Evolutionary conservation across 345 rosid genomes (phyloP), one percentile per base, ranked within the genome.

Genomic region (Pelargonium nanum): DNA sequence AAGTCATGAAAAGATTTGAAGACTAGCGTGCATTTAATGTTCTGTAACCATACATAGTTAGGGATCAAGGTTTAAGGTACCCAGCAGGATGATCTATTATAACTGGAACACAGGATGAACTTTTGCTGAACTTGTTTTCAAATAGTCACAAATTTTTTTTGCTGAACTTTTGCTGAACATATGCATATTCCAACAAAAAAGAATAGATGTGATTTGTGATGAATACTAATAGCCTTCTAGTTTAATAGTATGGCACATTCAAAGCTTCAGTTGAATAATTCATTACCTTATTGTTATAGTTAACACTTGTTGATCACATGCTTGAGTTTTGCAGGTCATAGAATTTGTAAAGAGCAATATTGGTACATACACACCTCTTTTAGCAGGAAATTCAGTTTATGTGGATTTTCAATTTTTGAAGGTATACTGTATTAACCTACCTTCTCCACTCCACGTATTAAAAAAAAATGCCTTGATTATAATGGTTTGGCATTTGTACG

Each of bases 301-400:
- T 6, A 44, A 32, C 6, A 22, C 48, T 13, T 32, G n/a, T 19
- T 53, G 40, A 54, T 55, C 54, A 1, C 63, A 55, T 44, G 25
- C 19, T 62, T 53, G 55, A 60, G 19, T 53, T 21, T 17, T 85
- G 82, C 94, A 87, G 97, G 94, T 89, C 57, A 73, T 80, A 21
- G 78, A 81, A 62, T 93, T 93, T 64, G 85, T 93, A 19, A 89
- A 65, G 70, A 76, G 66, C 65, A 78, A 93, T 68, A 70, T 87
- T 59, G 89, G 97, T 53, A 57, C 83, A 57, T 69, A 68, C 58
- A 75, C 75, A 0, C 88, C 94, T 71, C 85, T 32, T 59, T 67
- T 89, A 64, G 94, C 97, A 20, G 97, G 99, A 72, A 93, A 93
- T 75, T 87, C 96, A 0, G 70, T 93, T 25, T 93, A 93, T 52